Evolutionary conservation across 495 filamentous ascomycete genomes (phyloP).

Genomic region (Daldinia grandis): DNA sequence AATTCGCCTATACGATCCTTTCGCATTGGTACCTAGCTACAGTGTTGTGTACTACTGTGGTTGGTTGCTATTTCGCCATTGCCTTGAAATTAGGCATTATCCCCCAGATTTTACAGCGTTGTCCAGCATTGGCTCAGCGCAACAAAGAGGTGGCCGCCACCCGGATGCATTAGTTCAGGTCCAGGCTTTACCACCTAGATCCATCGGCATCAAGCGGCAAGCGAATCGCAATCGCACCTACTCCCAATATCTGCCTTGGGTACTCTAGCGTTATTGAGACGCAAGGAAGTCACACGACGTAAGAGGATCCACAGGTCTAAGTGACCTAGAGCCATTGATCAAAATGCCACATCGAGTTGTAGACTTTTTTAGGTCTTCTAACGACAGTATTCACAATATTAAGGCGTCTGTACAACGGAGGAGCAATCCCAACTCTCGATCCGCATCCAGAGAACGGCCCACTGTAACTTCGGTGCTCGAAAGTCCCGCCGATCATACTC

Average conservation of each 20-base stretch:
- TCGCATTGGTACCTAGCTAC: background rate
- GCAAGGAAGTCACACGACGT: constrained; percentile 11
- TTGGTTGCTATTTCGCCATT: constrained; percentile 30
- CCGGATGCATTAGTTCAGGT: constrained; percentile 35
- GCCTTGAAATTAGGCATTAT: constrained; percentile 33
- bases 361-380: constrained; percentile 58
- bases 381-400: constrained; percentile 45
- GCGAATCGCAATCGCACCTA: constrained; percentile 14
- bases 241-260: background rate
- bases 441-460: constrained; percentile 40
- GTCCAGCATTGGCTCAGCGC: background rate
- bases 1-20: constrained; percentile 3
- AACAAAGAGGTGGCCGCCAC: constrained; percentile 10
- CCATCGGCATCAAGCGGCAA: background rate
- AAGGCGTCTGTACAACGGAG: constrained; percentile 47
- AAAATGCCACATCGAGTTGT: constrained; percentile 62
- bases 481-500: constrained; percentile 41
- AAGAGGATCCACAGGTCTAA: constrained; percentile 14
- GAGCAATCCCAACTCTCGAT: constrained; percentile 33
- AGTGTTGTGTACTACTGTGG: no score
- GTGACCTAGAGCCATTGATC: constrained; percentile 15
- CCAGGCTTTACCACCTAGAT: background rate
- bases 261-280: background rate
- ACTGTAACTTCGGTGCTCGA: constrained; percentile 48
- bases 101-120: constrained; percentile 24